Evolutionary conservation across 169 alveolate species (phyloP).

Genomic region (Eimeria necatrix): DNA sequence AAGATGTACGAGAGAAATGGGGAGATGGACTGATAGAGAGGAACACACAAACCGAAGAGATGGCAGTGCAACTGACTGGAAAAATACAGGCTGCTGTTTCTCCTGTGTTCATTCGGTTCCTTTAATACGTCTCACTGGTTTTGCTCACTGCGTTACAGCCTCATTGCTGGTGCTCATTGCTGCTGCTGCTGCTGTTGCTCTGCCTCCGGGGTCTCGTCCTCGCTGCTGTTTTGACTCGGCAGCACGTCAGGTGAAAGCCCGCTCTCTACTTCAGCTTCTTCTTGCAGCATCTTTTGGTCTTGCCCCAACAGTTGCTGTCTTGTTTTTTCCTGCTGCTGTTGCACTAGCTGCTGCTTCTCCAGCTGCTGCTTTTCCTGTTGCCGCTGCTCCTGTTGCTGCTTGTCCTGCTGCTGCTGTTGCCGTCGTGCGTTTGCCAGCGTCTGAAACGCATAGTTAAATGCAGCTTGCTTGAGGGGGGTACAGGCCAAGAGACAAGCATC

Average conservation of each 20-base stretch:
- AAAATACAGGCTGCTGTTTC: no score
- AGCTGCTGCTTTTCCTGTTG: background rate
- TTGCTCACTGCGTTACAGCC: no score
- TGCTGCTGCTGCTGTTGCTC: background rate
- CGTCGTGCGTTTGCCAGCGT: background rate
- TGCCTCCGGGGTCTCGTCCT: background rate
- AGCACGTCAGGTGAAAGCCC: background rate
- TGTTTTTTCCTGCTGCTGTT: background rate
- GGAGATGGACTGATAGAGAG: no score
- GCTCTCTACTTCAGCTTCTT: background rate
- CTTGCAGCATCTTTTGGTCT: background rate
- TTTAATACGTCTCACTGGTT: no score
- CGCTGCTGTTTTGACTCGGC: background rate
- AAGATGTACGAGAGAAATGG: no score
- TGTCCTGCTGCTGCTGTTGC: background rate
- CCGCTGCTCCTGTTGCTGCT: conserved; percentile 30
- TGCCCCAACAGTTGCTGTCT: no score
- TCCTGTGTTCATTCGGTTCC: background rate
- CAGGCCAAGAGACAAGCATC: conserved; percentile 33
- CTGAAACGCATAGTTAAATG: background rate
- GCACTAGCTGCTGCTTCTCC: background rate
- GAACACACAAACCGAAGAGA: no score
- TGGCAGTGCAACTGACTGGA: no score
- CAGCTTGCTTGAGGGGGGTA: conserved; percentile 10
- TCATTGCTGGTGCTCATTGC: background rate